A percentile compares a stretch with the other conserved stretches of the same genome.
Evolutionary conservation across 2,329 filamentous ascomycete species (phyloP).

Genomic region (Cadophora sp.): DNA sequence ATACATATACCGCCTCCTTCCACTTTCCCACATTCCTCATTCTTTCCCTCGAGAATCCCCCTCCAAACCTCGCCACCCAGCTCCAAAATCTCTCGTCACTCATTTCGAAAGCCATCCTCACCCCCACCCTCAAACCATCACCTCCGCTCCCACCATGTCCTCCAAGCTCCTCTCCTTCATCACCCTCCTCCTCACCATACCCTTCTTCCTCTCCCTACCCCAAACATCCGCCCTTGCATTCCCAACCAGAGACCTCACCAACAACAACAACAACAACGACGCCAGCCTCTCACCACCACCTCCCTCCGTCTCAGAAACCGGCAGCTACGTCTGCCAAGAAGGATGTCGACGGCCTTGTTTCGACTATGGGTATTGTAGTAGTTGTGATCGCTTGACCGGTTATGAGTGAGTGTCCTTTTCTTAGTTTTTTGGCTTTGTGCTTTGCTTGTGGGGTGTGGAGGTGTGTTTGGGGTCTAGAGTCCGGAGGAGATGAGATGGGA

Average conservation of each 20-base stretch:
- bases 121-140: neutral
- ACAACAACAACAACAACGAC: neutral
- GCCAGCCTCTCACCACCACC: neutral
- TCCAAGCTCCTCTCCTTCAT: neutral
- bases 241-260: neutral
- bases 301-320: neutral
- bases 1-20: no score
- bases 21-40: neutral
- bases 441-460: neutral
- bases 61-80: no score
- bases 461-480: no score
- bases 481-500: neutral
- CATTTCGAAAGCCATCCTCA: no score
- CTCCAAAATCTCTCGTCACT: no score
- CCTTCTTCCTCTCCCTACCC: neutral
- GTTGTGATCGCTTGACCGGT: conserved; percentile 5
- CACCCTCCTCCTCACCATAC: neutral
- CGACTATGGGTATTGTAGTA: conserved; percentile 2
- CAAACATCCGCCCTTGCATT: neutral
- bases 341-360: conserved; percentile 16
- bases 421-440: neutral
- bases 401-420: neutral
- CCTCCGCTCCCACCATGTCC: neutral
- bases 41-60: no score
- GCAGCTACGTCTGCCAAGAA: conserved; percentile 1